Evolutionary conservation across 2,329 filamentous ascomycete genomes (phyloP).

Genomic region (Tolypocladium sp.): DNA sequence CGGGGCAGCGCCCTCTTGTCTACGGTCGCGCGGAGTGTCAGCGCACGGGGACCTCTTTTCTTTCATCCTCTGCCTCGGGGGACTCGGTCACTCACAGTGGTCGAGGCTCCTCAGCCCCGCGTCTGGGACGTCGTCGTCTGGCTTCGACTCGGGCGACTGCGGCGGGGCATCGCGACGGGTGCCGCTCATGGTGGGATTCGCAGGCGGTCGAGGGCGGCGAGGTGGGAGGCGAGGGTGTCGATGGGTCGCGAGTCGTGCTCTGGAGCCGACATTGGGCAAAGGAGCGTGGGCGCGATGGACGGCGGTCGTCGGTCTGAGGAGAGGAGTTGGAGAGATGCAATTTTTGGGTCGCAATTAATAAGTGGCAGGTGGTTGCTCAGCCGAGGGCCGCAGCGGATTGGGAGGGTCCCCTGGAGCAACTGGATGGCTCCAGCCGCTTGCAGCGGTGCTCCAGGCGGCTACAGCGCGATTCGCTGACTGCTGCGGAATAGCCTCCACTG

Average conservation of each 20-base stretch:
- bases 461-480: background rate
- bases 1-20: slow-evolving; percentile 73
- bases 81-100: slow-evolving; percentile 54
- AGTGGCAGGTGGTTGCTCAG: background rate
- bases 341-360: background rate
- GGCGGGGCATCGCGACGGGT: slow-evolving; percentile 22
- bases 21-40: slow-evolving; percentile 24
- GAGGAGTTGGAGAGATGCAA: background rate
- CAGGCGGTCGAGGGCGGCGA: slow-evolving; percentile 4
- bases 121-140: slow-evolving; percentile 34
- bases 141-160: slow-evolving; percentile 9
- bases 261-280: slow-evolving; percentile 8
- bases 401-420: background rate
- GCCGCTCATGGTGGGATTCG: slow-evolving; percentile 19
- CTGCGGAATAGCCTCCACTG: background rate
- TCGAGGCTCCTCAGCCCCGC: slow-evolving; percentile 74
- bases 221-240: slow-evolving; percentile 3
- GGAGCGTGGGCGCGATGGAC: background rate
- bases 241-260: slow-evolving; percentile 4
- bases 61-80: too few relatives aligned
- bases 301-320: background rate
- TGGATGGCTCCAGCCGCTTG: background rate
- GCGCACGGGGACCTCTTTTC: background rate
- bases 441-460: background rate
- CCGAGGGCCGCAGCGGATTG: background rate